These are phyloP conservation scores for Pyrus pyrifolia DNA, from an alignment of 306 rosid species.

Conservation along the genomic window DNA sequence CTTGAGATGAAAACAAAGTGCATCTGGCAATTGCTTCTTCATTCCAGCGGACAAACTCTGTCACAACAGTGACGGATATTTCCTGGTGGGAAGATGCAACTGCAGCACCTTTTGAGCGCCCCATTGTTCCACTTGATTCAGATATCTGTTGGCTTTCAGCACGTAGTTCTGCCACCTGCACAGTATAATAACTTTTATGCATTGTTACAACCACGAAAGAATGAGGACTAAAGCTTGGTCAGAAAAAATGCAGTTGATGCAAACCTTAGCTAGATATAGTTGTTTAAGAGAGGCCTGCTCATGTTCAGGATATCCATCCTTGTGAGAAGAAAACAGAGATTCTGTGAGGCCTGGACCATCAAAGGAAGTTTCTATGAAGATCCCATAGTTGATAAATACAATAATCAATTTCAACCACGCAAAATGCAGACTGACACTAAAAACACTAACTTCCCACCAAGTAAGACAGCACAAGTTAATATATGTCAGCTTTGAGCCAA, in stretches of 20 bases:
- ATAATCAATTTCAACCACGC: conserved; percentile 2
- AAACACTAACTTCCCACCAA: neutral
- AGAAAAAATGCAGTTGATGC: conserved; percentile 14
- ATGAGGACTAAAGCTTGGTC: conserved; percentile 5
- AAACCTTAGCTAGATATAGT: conserved; percentile 85
- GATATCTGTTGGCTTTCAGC: conserved; percentile 75
- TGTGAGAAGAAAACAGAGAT: conserved; percentile 81
- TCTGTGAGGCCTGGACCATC: conserved; percentile 82
- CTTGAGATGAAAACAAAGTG: conserved; percentile 88
- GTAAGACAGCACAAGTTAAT: neutral
- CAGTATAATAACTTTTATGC: conserved; percentile 11
- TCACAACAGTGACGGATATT: conserved; percentile 95
- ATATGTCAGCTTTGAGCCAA: neutral
- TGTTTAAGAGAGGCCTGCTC: conserved; percentile 94
- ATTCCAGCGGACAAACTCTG: conserved; percentile 98
- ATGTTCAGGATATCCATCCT: conserved; percentile 94
- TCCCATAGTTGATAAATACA: conserved; percentile 8
- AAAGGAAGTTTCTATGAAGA: conserved; percentile 14
- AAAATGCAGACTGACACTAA: neutral
- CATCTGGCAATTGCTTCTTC: conserved; percentile 98
- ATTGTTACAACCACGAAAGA: conserved; percentile 15
- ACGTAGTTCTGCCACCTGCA: conserved; percentile 84
- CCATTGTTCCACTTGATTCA: conserved; percentile 83
- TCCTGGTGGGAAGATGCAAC: conserved; percentile 76
- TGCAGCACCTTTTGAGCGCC: conserved; percentile 84